A percentile compares a stretch with the other conserved stretches of the same genome.
Evolutionary conservation across 2,329 filamentous ascomycete species (phyloP).

Genomic region (Xylariaceae sp.): DNA sequence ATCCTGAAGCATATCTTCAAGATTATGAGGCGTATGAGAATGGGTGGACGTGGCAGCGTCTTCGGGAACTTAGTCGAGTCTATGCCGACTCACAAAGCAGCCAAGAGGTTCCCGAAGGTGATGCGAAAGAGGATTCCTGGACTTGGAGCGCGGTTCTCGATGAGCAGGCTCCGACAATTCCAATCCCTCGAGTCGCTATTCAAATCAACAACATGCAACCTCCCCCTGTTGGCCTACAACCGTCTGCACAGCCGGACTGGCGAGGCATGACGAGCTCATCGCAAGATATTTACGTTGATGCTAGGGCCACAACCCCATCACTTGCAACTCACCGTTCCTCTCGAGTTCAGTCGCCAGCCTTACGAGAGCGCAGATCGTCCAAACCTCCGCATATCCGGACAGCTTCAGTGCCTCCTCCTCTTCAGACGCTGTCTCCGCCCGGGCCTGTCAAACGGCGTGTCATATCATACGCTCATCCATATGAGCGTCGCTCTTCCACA

Average conservation of each 20-base stretch:
- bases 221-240: constrained; percentile 22
- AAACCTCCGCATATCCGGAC: constrained; percentile 49
- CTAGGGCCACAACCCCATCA: constrained; percentile 33
- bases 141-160: constrained; percentile 63
- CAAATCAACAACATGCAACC: too few relatives aligned
- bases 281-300: constrained; percentile 22
- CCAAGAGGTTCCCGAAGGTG: constrained; percentile 54
- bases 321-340: constrained; percentile 33
- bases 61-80: constrained; percentile 59
- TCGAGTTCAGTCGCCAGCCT: constrained; percentile 39
- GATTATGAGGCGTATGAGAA: constrained; percentile 48
- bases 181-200: constrained; percentile 10
- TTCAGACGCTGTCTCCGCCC: constrained; percentile 37
- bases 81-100: constrained; percentile 44
- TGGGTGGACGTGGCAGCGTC: constrained; percentile 67
- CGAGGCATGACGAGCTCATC: constrained; percentile 40
- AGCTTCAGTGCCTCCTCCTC: constrained; percentile 46
- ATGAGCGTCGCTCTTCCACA: constrained; percentile 38
- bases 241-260: constrained; percentile 35
- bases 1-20: constrained; percentile 71
- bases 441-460: constrained; percentile 42
- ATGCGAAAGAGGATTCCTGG: constrained; percentile 65
- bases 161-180: constrained; percentile 42
- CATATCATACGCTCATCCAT: constrained; percentile 38
- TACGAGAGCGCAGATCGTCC: constrained; percentile 39